phyloP scores from a whole-genome alignment of 495 filamentous ascomycete species.

The Penicillium malachiteum region DNA sequence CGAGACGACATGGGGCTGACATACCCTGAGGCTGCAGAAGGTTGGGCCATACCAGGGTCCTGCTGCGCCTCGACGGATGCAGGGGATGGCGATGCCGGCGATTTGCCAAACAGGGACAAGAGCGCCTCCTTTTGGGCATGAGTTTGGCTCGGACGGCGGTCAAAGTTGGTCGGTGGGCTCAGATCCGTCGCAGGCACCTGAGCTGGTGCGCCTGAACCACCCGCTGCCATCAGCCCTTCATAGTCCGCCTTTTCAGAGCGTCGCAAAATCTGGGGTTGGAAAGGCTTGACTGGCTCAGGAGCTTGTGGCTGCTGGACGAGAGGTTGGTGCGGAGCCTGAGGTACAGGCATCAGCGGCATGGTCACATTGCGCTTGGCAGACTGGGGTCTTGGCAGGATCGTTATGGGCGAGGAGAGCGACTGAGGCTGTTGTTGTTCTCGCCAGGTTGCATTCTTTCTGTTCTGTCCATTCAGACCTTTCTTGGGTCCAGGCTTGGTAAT shows the following conservation, averaged over 20 bases:
- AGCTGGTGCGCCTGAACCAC: slow-evolving; percentile 8
- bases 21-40: slow-evolving; percentile 29
- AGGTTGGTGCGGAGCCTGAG: slow-evolving; percentile 16
- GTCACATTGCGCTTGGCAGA: slow-evolving; percentile 33
- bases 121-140: slow-evolving; percentile 65
- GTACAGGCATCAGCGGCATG: slow-evolving; percentile 10
- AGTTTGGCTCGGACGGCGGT: slow-evolving; percentile 48
- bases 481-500: slow-evolving; percentile 26
- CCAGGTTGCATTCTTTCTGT: slow-evolving; percentile 22
- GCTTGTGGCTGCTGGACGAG: slow-evolving; percentile 18
- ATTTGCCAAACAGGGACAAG: slow-evolving; percentile 71
- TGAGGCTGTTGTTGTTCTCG: slow-evolving; percentile 20
- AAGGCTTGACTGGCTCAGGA: slow-evolving; percentile 43
- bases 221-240: slow-evolving; percentile 20
- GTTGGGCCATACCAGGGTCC: slow-evolving; percentile 21
- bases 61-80: slow-evolving; percentile 17
- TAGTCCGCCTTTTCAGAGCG: slow-evolving; percentile 44
- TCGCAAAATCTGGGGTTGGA: slow-evolving; percentile 61
- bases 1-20: slow-evolving; percentile 49
- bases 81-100: slow-evolving; percentile 29
- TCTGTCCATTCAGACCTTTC: slow-evolving; percentile 20
- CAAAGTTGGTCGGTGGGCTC: slow-evolving; percentile 20
- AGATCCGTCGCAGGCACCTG: slow-evolving; percentile 6
- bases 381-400: slow-evolving; percentile 45
- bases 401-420: slow-evolving; percentile 39